Conservation (phyloP, 2,329 filamentous ascomycete genomes). For the Nemania sp. region DNA sequence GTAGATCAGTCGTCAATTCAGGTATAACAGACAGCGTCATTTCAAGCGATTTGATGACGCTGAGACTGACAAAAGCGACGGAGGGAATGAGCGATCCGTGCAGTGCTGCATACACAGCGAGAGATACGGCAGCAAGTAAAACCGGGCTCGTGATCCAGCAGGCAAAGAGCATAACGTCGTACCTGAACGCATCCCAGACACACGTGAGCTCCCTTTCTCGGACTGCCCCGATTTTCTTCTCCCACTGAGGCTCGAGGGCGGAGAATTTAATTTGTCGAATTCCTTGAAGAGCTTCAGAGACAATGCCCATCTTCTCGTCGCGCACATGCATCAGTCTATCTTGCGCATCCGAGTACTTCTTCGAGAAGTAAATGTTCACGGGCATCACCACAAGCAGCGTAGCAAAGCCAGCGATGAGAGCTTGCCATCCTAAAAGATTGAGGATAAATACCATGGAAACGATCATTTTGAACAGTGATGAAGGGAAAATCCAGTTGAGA, state of each 20-base stretch:
- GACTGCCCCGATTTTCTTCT: conserved; percentile 67
- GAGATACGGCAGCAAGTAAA: conserved; percentile 70
- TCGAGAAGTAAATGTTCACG: conserved; percentile 69
- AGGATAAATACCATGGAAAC: conserved; percentile 70
- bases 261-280: conserved; percentile 88
- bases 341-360: conserved; percentile 66
- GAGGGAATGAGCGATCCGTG: conserved; percentile 69
- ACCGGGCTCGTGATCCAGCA: conserved; percentile 78
- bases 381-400: conserved; percentile 69
- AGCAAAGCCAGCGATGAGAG: conserved; percentile 67
- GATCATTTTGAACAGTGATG: conserved; percentile 64
- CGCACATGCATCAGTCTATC: conserved; percentile 74
- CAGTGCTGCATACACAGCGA: conserved; percentile 69
- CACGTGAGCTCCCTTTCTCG: conserved; percentile 69
- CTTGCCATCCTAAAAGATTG: conserved; percentile 73
- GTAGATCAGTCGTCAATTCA: conserved; percentile 69
- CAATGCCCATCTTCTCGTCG: conserved; percentile 74
- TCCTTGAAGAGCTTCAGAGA: conserved; percentile 77
- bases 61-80: conserved; percentile 78
- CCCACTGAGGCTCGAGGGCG: conserved; percentile 75
- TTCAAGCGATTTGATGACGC: conserved; percentile 75
- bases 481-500: conserved; percentile 68
- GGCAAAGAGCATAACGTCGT: conserved; percentile 64
- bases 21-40: conserved; percentile 72
- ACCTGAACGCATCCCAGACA: conserved; percentile 68